Evolutionary conservation across 768 basidiomycete genomes (phyloP).

Genomic region (Serendipita sp.): DNA sequence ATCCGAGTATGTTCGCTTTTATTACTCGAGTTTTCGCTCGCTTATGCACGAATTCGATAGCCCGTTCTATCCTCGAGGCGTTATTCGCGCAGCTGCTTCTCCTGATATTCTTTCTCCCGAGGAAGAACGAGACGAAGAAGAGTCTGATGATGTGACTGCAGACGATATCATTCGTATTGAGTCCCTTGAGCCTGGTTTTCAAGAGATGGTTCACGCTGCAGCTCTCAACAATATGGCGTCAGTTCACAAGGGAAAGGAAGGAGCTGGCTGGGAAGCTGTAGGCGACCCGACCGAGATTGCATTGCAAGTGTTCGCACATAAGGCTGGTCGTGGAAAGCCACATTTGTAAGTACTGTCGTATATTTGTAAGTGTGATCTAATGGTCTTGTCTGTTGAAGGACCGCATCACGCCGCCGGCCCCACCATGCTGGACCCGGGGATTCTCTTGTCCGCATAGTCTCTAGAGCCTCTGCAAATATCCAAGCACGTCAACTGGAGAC

Average conservation of each 20-base stretch:
- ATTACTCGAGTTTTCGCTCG: not conserved
- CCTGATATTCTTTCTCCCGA: not conserved
- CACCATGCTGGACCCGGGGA: not conserved
- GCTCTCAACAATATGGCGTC: slow-evolving; percentile 6
- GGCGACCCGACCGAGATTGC: slow-evolving; percentile 43
- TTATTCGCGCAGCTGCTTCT: not conserved
- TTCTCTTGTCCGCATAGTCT: not conserved
- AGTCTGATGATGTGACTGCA: not conserved
- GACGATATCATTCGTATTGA: slow-evolving; percentile 1
- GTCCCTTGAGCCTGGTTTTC: not conserved
- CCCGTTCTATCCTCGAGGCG: not conserved
- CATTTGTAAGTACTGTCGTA: not conserved
- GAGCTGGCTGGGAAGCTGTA: slow-evolving; percentile 28
- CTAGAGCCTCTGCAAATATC: not conserved
- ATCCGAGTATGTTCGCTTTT: not conserved
- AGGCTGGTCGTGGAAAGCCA: slow-evolving; percentile 26
- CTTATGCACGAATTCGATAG: not conserved
- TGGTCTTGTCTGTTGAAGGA: not conserved
- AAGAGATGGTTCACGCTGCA: not conserved
- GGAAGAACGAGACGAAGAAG: not conserved
- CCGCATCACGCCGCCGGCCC: not conserved
- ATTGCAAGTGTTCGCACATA: slow-evolving; percentile 37
- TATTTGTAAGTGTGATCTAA: not conserved
- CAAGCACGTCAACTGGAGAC: not conserved
- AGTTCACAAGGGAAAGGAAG: slow-evolving; percentile 20